Evolutionary conservation across 495 filamentous ascomycete species (phyloP).

Genomic region (Sordaria brevicollis): DNA sequence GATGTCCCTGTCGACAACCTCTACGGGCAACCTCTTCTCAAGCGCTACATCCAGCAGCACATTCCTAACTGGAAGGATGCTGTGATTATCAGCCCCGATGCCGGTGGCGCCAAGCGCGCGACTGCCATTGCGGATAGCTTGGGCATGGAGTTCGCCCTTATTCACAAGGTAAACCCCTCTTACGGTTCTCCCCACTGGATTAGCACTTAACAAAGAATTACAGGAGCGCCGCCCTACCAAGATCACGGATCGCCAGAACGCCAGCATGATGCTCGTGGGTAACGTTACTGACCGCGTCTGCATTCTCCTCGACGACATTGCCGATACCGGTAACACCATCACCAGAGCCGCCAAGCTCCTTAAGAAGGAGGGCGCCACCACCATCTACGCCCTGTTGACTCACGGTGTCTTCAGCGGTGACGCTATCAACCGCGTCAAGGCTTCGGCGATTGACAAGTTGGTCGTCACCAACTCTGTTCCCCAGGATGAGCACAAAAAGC

Average conservation of each 20-base stretch:
- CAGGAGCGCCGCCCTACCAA: constrained; percentile 95
- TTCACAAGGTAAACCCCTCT: constrained; percentile 75
- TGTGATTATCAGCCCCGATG: constrained; percentile 93
- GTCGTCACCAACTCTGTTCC: constrained; percentile 92
- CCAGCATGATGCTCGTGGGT: constrained; percentile 97
- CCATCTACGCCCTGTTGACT: constrained; percentile 84
- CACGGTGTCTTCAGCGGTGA: constrained; percentile 93
- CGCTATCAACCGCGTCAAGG: constrained; percentile 90
- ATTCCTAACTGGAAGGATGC: constrained; percentile 81
- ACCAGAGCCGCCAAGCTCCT: constrained; percentile 91
- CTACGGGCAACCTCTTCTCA: constrained; percentile 77
- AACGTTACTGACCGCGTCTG: constrained; percentile 73
- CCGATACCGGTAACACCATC: constrained; percentile 94
- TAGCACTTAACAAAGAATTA: constrained; percentile 5
- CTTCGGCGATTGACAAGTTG: constrained; percentile 78
- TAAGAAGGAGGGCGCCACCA: constrained; percentile 83
- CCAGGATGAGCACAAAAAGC: constrained; percentile 61
- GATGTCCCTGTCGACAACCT: constrained; percentile 97
- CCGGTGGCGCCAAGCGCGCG: constrained; percentile 96
- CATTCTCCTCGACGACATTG: constrained; percentile 89
- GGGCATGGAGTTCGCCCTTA: constrained; percentile 88
- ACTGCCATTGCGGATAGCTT: constrained; percentile 92
- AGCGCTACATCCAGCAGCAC: constrained; percentile 79
- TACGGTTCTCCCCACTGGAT: constrained; percentile 2
- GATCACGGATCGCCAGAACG: constrained; percentile 88